Conservation (phyloP, 129 eudicot species). For the Arctium minus region DNA sequence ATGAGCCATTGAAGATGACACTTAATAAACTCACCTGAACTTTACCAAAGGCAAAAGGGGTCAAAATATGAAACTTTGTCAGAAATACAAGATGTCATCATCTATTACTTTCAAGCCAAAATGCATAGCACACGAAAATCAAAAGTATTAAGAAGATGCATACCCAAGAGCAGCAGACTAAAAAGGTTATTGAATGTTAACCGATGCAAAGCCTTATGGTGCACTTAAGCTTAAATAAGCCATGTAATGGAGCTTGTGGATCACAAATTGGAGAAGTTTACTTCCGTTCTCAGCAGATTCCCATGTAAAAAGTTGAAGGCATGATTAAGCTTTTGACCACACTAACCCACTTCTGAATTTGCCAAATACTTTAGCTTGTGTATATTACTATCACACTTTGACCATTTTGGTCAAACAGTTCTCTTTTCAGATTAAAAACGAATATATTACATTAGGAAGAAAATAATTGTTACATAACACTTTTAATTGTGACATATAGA, state of each 20-base stretch:
- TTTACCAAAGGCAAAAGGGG: conserved; percentile 3
- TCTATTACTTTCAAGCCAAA: background rate
- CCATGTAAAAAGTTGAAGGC: conserved; percentile 5
- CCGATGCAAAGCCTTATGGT: background rate
- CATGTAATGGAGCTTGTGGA: conserved; percentile 10
- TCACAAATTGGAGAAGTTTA: conserved; percentile 25
- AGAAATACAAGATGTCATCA: background rate
- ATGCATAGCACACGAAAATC: background rate
- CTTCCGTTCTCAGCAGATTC: conserved; percentile 12
- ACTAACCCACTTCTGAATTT: conserved; percentile 18
- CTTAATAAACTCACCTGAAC: conserved; percentile 22
- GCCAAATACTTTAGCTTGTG: background rate
- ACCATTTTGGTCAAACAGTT: conserved; percentile 8
- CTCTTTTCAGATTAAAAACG: background rate
- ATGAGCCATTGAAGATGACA: conserved; percentile 36
- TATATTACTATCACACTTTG: background rate
- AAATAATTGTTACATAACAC: background rate
- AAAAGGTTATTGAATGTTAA: background rate
- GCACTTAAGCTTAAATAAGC: conserved; percentile 39
- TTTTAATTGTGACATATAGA: conserved; percentile 10
- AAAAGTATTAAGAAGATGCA: conserved; percentile 1
- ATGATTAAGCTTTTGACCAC: conserved; percentile 23
- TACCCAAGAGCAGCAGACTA: conserved; percentile 17
- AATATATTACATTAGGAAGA: background rate
- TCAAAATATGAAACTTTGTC: background rate